Percentiles rank a stretch among this genome's conserved stretches.
Evolutionary conservation across 805 yeast genomes (phyloP).

Genomic region (Ogataea pignaliae): DNA sequence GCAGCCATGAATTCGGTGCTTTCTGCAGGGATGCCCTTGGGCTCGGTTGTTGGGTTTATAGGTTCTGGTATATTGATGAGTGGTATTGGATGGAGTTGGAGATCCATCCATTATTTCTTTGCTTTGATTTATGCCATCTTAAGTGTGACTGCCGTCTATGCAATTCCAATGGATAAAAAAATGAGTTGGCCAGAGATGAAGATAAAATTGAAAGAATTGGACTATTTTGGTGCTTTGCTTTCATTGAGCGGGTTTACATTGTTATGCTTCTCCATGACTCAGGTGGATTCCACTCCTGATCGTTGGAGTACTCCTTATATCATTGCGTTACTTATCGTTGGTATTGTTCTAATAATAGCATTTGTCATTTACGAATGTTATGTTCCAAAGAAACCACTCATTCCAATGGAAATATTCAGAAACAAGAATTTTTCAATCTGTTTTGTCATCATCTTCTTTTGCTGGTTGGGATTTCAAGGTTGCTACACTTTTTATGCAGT

Average conservation of each 20-base stretch:
- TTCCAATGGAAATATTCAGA: conserved; percentile 38
- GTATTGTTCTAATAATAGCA: conserved; percentile 25
- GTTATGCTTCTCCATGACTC: conserved; percentile 36
- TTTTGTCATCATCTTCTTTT: conserved; percentile 29
- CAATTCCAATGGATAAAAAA: conserved; percentile 31
- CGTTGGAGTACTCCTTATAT: conserved; percentile 42
- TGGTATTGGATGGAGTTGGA: conserved; percentile 29
- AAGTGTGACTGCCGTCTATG: conserved; percentile 17
- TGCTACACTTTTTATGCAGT: conserved; percentile 31
- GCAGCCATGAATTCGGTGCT: conserved; percentile 34
- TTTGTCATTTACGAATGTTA: conserved; percentile 33
- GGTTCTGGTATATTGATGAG: conserved; percentile 37
- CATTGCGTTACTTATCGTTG: conserved; percentile 33
- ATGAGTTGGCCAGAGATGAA: conserved; percentile 11
- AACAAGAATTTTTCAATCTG: conserved; percentile 31
- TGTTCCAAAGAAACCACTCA: conserved; percentile 33
- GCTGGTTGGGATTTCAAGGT: conserved; percentile 37
- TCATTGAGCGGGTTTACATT: conserved; percentile 31
- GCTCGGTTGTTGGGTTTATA: conserved; percentile 34
- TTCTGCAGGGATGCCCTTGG: conserved; percentile 41
- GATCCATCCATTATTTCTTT: conserved; percentile 33
- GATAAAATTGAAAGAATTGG: conserved; percentile 23
- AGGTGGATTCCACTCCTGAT: conserved; percentile 32
- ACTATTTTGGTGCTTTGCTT: conserved; percentile 35
- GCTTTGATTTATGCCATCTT: conserved; percentile 32